Base-by-base conservation (phyloP, 192 early-diverging fungal species). In the Mortierella alpina region DNA sequence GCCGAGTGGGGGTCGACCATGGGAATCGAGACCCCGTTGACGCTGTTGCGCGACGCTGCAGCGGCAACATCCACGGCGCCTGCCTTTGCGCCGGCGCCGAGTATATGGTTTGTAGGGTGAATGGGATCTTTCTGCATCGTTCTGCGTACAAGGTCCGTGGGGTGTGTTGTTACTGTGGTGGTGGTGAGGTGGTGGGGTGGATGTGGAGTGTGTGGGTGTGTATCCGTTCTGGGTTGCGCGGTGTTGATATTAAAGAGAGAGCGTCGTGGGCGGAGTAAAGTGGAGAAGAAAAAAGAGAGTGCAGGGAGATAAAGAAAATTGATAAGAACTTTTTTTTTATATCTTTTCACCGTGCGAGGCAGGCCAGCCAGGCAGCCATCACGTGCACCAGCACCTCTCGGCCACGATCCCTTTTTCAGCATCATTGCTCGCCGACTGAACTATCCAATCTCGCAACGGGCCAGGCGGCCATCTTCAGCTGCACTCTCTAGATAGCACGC, bases 81-180 rank as follows among this genome's bases (percentile, higher is more conserved):
- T 12, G 51, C 39, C 20, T 31, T 66, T 17, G 63, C 49, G 63
- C 72, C 72, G n/a, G 51, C 20, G n/a, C 42, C 63, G 46, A 66
- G 61, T 9, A 69, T 53, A n/a, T 66, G 67, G 15, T 39, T 60
- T 62, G 66, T 59, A 42, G 69, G 20, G 55, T 68, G 74, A 62
- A 76, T 63, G 20, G 74, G 66, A 59, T 76, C 74, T 64, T 69
- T 76, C 15, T 76, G 74, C 74, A 76, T 76, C 55, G 47, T 3
- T 17, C 2, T 22, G 63, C 9, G 60, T 52, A 48, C 31, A 31
- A 31, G 31, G 31, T 31, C 31, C 31, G 31, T 31, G 31, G 31
- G 31, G 31, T 31, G 31, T 31, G 31, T n/a, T 0, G 39, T 45
- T 12, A n/a, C 14, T 50, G 48, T 64, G 48, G 45, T 50, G 31